These are phyloP conservation scores for Guyanaporus albipodus DNA, from an alignment of 768 basidiomycete species.

Conservation along the genomic window DNA sequence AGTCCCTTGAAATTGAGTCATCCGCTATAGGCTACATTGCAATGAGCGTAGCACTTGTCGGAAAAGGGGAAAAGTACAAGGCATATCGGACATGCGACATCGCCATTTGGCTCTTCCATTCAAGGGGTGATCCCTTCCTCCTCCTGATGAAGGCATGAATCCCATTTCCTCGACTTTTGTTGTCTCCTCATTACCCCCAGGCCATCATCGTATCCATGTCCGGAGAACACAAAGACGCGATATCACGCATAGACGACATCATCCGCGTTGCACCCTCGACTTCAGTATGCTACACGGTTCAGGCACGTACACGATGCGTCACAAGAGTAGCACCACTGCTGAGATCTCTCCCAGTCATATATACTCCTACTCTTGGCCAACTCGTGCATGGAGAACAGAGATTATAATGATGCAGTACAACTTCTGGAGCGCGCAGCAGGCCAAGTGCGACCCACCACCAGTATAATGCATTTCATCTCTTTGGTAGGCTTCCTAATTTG, in stretches of 20 bases:
- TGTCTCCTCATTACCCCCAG: neutral
- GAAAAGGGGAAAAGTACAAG: neutral
- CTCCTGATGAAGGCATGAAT: slow-evolving; percentile 1
- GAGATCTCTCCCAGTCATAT: neutral
- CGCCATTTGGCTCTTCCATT: neutral
- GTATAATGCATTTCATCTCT: neutral
- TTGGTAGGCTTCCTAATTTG: neutral
- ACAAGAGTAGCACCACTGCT: too few relatives aligned
- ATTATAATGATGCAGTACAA: neutral
- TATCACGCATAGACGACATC: slow-evolving; percentile 2
- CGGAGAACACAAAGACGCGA: slow-evolving; percentile 3
- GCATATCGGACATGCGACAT: neutral
- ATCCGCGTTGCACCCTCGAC: neutral
- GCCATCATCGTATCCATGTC: slow-evolving; percentile 4
- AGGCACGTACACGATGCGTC: neutral
- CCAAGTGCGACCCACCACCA: neutral
- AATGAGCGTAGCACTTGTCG: neutral
- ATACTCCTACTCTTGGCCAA: slow-evolving; percentile 6
- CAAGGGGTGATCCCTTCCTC: neutral
- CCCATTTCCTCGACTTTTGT: neutral
- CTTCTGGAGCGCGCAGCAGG: neutral
- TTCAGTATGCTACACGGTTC: neutral
- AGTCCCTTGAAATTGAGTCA: neutral
- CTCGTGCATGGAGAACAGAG: neutral
- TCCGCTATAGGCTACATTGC: neutral